Conservation (phyloP, 768 basidiomycete genomes). For the Tylopilus intermedius region DNA sequence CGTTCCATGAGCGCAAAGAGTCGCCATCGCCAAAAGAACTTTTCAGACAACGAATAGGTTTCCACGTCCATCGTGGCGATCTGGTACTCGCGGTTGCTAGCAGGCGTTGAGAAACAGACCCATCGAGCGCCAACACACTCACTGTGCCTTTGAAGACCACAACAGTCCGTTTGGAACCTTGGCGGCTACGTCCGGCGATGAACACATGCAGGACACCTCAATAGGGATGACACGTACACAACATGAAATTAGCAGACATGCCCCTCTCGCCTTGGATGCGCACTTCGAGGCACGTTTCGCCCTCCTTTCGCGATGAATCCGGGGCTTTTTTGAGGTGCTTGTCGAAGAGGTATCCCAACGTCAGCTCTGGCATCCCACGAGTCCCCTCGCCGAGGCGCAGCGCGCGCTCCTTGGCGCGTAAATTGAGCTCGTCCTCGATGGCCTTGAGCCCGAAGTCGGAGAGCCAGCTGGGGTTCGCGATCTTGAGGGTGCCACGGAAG, state of each 20-base stretch:
- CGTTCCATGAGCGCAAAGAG: constrained; percentile 43
- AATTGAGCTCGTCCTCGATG: constrained; percentile 42
- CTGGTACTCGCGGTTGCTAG: constrained; percentile 41
- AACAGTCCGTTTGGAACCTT: constrained; percentile 28
- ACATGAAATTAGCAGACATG: constrained; percentile 39
- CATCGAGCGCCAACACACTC: neutral
- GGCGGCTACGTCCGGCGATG: constrained; percentile 21
- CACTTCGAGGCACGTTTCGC: constrained; percentile 32
- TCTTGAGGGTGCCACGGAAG: constrained; percentile 49
- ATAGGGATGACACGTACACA: constrained; percentile 22
- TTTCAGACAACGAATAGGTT: constrained; percentile 39
- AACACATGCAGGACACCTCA: neutral
- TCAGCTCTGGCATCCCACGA: constrained; percentile 26
- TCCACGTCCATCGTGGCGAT: constrained; percentile 43
- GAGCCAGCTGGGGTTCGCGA: constrained; percentile 46
- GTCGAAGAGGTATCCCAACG: constrained; percentile 34
- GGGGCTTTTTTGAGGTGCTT: constrained; percentile 13
- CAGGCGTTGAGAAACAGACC: constrained; percentile 5
- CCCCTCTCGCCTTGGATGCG: constrained; percentile 40
- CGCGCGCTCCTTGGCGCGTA: constrained; percentile 33
- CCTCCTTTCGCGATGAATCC: constrained; percentile 14
- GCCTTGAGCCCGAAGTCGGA: constrained; percentile 39
- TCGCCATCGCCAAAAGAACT: constrained; percentile 51
- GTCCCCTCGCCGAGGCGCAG: constrained; percentile 13
- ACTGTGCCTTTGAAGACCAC: constrained; percentile 30